phyloP scores from a whole-genome alignment of 2,329 filamentous ascomycete species.

The Fusarium sulawesiense region DNA sequence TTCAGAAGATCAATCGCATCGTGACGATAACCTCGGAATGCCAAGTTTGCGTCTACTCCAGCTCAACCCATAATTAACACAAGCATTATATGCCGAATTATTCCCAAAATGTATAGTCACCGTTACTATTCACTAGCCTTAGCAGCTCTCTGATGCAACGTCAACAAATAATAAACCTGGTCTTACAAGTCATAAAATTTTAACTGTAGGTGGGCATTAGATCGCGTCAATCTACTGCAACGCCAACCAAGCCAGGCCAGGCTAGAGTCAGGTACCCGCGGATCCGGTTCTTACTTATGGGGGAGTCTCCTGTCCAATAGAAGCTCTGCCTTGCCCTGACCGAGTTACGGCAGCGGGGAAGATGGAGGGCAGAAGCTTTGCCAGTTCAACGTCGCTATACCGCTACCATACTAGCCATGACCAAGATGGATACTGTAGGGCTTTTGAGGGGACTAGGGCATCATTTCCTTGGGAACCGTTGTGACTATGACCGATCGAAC shows the following conservation, averaged over 20 bases:
- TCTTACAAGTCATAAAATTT: slow-evolving; percentile 29
- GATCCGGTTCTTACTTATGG: background rate
- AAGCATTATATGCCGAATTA: background rate
- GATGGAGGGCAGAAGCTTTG: slow-evolving; percentile 18
- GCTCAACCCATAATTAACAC: background rate
- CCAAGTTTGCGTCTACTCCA: background rate
- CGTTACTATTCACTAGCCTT: slow-evolving; percentile 28
- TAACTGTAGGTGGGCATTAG: slow-evolving; percentile 17
- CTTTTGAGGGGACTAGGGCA: slow-evolving; percentile 21
- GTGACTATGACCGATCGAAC: background rate
- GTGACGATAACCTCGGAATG: slow-evolving; percentile 10
- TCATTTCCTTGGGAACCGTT: slow-evolving; percentile 24
- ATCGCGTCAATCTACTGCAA: slow-evolving; percentile 32
- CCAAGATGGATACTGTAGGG: slow-evolving; percentile 19
- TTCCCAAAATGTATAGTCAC: slow-evolving; percentile 4
- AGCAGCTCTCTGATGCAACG: slow-evolving; percentile 25
- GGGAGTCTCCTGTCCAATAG: background rate
- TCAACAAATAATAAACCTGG: slow-evolving; percentile 16
- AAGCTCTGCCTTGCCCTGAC: slow-evolving; percentile 9
- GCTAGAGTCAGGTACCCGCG: slow-evolving; percentile 42
- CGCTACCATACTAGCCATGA: slow-evolving; percentile 23
- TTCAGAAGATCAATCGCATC: slow-evolving; percentile 18
- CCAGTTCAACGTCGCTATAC: slow-evolving; percentile 21
- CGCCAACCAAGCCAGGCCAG: background rate
- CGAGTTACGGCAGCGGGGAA: slow-evolving; percentile 28